These are phyloP conservation scores for Serendipita vermifera DNA, from an alignment of 768 basidiomycete genomes.

Conservation along the genomic window DNA sequence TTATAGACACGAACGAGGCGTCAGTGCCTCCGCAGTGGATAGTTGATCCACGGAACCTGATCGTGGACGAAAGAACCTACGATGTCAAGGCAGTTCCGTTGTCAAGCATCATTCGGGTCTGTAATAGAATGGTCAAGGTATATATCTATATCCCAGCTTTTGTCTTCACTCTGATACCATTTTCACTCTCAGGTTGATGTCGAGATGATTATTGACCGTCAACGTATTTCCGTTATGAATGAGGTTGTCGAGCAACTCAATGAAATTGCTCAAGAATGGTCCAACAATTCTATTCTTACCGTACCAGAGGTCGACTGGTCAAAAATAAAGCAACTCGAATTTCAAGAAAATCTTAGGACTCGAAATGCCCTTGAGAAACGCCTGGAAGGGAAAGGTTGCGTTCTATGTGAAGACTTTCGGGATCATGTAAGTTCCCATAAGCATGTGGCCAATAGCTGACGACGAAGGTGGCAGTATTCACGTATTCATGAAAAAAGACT, in stretches of 20 bases:
- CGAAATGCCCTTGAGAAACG: constrained; percentile 39
- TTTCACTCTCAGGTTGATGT: constrained; percentile 45
- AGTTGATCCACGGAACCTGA: constrained; percentile 35
- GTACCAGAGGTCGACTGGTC: constrained; percentile 79
- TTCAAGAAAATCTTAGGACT: constrained; percentile 65
- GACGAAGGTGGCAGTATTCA: constrained; percentile 43
- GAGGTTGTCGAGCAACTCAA: constrained; percentile 42
- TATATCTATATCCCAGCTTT: too few species aligned
- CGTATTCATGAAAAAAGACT: constrained; percentile 62
- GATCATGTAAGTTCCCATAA: constrained; percentile 47
- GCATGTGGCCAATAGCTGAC: background rate
- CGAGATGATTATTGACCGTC: constrained; percentile 51
- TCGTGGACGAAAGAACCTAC: constrained; percentile 44
- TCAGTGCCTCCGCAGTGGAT: constrained; percentile 71
- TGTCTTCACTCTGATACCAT: too few species aligned
- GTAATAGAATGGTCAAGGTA: constrained; percentile 60
- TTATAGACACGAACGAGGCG: constrained; percentile 44
- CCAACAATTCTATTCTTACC: constrained; percentile 13
- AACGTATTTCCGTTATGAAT: constrained; percentile 48
- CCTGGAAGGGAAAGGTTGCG: constrained; percentile 37
- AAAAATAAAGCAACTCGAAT: constrained; percentile 72
- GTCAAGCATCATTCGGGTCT: constrained; percentile 63
- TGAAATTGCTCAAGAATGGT: constrained; percentile 45
- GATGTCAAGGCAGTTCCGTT: constrained; percentile 53
- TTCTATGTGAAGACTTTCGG: constrained; percentile 51